Evolutionary conservation across 2,329 filamentous ascomycete species (phyloP).

Genomic region (Trichoderma brevicompactum): DNA sequence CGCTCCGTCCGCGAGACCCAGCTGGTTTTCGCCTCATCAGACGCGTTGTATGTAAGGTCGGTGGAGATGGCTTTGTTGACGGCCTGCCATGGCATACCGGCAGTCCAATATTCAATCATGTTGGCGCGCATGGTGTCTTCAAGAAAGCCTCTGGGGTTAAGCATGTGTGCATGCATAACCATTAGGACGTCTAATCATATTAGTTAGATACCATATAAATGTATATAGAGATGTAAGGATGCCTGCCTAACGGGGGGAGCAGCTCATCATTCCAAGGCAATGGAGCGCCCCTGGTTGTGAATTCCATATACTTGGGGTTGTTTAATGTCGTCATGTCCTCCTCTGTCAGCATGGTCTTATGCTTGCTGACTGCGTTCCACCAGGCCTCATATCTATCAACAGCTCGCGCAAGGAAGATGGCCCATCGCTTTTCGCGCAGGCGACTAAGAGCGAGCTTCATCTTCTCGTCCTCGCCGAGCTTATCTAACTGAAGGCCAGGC

Average conservation of each 20-base stretch:
- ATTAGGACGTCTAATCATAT: conserved; percentile 67
- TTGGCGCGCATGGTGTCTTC: conserved; percentile 71
- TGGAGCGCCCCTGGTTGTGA: conserved; percentile 36
- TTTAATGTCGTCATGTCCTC: conserved; percentile 41
- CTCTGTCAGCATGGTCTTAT: conserved; percentile 40
- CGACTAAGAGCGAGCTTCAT: conserved; percentile 47
- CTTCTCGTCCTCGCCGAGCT: conserved; percentile 41
- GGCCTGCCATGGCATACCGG: conserved; percentile 68
- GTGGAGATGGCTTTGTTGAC: conserved; percentile 63
- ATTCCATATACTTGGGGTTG: conserved; percentile 39
- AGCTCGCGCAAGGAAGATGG: conserved; percentile 68
- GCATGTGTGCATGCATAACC: conserved; percentile 80
- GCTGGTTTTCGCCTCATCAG: conserved; percentile 46
- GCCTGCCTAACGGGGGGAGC: conserved; percentile 62
- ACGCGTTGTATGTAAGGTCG: conserved; percentile 60
- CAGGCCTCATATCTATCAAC: conserved; percentile 70
- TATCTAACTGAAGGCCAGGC: conserved; percentile 16
- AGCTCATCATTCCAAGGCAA: conserved; percentile 46
- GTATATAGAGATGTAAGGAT: background rate
- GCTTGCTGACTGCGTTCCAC: conserved; percentile 54
- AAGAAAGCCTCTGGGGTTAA: conserved; percentile 75
- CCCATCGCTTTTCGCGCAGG: conserved; percentile 75
- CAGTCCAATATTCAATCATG: conserved; percentile 60
- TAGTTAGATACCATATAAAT: background rate
- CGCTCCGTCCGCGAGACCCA: conserved; percentile 57